These are phyloP conservation scores for Paulownia fortunei DNA, from an alignment of 257 asterid species.

Conservation along the genomic window DNA sequence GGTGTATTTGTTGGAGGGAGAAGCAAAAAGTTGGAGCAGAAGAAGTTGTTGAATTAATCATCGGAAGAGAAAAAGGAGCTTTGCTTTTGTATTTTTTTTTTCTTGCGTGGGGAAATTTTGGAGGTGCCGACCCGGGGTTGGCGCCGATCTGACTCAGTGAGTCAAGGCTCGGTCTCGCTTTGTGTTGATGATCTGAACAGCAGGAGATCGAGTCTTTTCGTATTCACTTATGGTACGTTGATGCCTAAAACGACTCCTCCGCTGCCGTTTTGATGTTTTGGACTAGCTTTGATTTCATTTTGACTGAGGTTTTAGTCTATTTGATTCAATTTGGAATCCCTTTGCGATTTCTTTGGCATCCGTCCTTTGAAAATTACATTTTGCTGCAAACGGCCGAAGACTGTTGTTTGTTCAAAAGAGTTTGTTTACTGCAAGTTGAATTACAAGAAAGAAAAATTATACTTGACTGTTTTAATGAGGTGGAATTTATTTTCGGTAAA, in stretches of 20 bases:
- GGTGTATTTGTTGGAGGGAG: constrained; percentile 23
- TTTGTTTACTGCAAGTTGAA: background rate
- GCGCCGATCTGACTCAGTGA: constrained; percentile 71
- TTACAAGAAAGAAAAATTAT: background rate
- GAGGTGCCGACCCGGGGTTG: constrained; percentile 35
- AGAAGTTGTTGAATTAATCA: constrained; percentile 33
- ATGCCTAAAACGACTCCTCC: constrained; percentile 32
- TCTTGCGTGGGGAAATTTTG: constrained; percentile 36
- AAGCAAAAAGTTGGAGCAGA: constrained; percentile 25
- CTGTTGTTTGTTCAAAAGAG: background rate
- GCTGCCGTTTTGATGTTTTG: constrained; percentile 39
- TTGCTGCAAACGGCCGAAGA: background rate
- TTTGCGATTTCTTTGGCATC: constrained; percentile 11
- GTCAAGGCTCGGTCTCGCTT: constrained; percentile 55
- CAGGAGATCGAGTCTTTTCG: constrained; percentile 65
- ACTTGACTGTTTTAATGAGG: background rate
- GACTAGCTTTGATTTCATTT: constrained; percentile 43
- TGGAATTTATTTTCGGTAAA: background rate
- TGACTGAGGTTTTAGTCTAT: constrained; percentile 32
- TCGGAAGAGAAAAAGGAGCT: constrained; percentile 38
- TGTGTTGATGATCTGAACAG: constrained; percentile 71
- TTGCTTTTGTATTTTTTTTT: constrained; percentile 25
- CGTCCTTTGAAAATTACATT: background rate
- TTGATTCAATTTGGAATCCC: background rate
- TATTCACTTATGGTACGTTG: constrained; percentile 64